A percentile compares a stretch with the other conserved stretches of the same genome.
These are phyloP conservation scores for Crithidia bombi DNA, from an alignment of 208 protist species.

Conservation along the genomic window DNA sequence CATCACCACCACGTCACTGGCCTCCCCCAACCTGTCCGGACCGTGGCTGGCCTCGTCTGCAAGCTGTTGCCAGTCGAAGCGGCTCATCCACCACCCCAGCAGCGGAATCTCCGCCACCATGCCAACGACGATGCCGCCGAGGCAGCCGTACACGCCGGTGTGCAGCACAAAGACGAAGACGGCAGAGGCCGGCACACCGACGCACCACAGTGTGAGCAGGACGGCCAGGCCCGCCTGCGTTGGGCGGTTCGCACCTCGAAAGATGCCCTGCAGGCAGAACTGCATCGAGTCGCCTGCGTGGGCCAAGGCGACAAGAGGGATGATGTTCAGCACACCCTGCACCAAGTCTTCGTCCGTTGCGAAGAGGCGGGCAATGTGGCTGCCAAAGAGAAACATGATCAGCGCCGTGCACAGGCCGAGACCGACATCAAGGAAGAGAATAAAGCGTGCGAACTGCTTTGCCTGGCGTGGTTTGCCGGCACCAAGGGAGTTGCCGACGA, in stretches of 20 bases:
- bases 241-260: constrained; percentile 55
- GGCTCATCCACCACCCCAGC: constrained; percentile 47
- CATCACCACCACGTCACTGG: constrained; percentile 28
- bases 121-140: constrained; percentile 57
- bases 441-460: constrained; percentile 58
- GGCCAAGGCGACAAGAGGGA: constrained; percentile 58
- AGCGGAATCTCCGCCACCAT: constrained; percentile 64
- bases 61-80: constrained; percentile 62
- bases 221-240: constrained; percentile 58
- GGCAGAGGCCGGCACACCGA: constrained; percentile 61
- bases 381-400: constrained; percentile 56
- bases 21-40: not conserved
- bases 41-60: constrained; percentile 35
- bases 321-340: constrained; percentile 39
- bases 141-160: constrained; percentile 51
- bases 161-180: constrained; percentile 58
- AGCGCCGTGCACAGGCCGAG: constrained; percentile 39
- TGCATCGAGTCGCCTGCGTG: constrained; percentile 70
- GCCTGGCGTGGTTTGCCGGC: constrained; percentile 43
- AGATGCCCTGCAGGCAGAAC: constrained; percentile 72
- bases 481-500: constrained; percentile 72
- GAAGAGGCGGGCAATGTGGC: constrained; percentile 57
- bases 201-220: constrained; percentile 64
- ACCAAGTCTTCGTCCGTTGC: constrained; percentile 44
- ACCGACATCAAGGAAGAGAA: constrained; percentile 52